Percentiles rank a stretch among this genome's conserved stretches.
phyloP scores from a whole-genome alignment of 2,329 filamentous ascomycete species.

The Diplodia mutila region DNA sequence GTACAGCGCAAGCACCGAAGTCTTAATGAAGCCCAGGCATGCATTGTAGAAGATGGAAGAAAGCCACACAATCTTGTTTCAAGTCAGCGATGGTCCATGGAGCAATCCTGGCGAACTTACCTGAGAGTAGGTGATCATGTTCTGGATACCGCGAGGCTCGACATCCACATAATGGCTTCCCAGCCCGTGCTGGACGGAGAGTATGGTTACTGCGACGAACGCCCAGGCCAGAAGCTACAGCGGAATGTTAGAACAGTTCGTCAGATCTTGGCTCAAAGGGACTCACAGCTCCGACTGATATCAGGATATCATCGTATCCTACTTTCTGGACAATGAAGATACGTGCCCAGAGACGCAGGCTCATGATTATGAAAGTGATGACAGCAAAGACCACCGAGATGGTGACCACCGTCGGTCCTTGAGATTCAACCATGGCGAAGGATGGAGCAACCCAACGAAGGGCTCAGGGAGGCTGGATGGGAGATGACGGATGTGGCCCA shows the following conservation, averaged over 20 bases:
- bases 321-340: constrained; percentile 43
- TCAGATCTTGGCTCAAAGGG: constrained; percentile 29
- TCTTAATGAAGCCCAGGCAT: constrained; percentile 52
- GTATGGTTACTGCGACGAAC: constrained; percentile 42
- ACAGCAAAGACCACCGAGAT: constrained; percentile 45
- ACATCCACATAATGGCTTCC: constrained; percentile 35
- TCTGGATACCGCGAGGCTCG: constrained; percentile 30
- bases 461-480: neutral
- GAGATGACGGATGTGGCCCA: neutral
- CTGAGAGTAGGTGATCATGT: constrained; percentile 33
- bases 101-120: constrained; percentile 16
- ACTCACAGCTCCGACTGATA: constrained; percentile 34
- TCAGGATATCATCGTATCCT: constrained; percentile 38
- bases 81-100: neutral
- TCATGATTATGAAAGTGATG: constrained; percentile 44
- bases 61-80: constrained; percentile 44
- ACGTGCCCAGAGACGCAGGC: constrained; percentile 46
- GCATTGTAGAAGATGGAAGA: constrained; percentile 55
- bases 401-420: constrained; percentile 33
- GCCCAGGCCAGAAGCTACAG: constrained; percentile 40
- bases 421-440: constrained; percentile 22
- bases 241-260: neutral
- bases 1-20: constrained; percentile 51
- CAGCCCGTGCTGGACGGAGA: constrained; percentile 33
- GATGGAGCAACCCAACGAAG: constrained; percentile 12